phyloP scores from a whole-genome alignment of 1,284 basidiomycete genomes.

The Neonothopanus nambi region DNA sequence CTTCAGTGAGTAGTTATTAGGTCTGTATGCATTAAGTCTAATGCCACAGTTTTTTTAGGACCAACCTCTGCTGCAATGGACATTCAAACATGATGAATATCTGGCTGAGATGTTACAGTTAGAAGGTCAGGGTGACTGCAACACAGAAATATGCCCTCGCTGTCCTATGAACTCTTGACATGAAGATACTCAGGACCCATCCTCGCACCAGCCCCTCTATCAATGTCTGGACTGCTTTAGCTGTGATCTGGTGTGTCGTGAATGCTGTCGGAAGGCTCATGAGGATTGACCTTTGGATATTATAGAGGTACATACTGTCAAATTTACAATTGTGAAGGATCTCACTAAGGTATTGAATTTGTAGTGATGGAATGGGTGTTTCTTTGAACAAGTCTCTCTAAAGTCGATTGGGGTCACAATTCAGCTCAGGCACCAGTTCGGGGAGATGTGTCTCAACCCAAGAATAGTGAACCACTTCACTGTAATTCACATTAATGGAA shows the following conservation, averaged over 20 bases:
- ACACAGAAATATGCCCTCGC: not conserved
- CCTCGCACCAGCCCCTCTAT: constrained; percentile 9
- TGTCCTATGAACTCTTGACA: too few species aligned
- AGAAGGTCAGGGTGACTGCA: constrained; percentile 16
- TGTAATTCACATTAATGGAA: too few species aligned
- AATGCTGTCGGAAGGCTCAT: constrained; percentile 18
- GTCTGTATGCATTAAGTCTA: too few species aligned
- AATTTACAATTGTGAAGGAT: not conserved
- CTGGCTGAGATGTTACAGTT: constrained; percentile 14
- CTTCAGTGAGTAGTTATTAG: too few species aligned
- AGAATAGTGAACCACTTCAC: constrained; percentile 8
- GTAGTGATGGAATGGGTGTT: constrained; percentile 17
- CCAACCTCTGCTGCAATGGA: too few species aligned
- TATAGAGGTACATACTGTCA: constrained; percentile 17
- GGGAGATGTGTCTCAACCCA: not conserved
- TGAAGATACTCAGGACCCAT: too few species aligned
- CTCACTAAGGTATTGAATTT: too few species aligned
- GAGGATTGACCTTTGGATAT: constrained; percentile 16
- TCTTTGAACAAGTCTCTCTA: too few species aligned
- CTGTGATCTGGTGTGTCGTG: constrained; percentile 11
- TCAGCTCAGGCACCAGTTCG: constrained; percentile 16
- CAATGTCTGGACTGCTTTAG: constrained; percentile 18
- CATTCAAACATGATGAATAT: too few species aligned
- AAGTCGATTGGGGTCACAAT: constrained; percentile 13
- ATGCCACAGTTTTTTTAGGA: too few species aligned